Base-by-base conservation (phyloP, 1,139 yeast genomes). In the Scheffersomyces illinoinensis region DNA sequence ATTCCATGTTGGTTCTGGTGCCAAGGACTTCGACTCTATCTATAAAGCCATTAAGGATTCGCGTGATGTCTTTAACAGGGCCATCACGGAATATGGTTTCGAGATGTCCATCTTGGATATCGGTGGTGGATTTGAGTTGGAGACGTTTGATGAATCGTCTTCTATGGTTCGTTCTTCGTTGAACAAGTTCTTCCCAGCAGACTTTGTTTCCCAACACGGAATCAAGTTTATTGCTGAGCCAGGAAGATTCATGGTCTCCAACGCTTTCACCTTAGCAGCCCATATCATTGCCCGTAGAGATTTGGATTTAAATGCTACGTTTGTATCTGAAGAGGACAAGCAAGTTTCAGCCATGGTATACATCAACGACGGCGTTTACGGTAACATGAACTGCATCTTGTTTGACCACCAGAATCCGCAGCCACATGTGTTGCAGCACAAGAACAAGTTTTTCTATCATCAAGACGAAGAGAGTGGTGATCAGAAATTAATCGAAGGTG, bases 1-100 rank as follows among this genome's bases (percentile, higher is more conserved):
- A 8, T 95, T 95, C 84, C 99, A 95, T 72, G 93, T 93, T 60
- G 99, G 99, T 1, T 90, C 97, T 2, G 98, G 98, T 53, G 96
- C 97, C 26, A 85, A 85, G 59, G 97, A 92, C 71, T 84, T 88
- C 61, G 75, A 78, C 54, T 84, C 96, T 10, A 84, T 91, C 66
- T 81, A 79, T 61, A 85, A 85, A 64, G 97, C 98, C 0, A 85
- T 92, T 54, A 73, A 77, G 60, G 97, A 93, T 68, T 85, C 97
- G 2, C 84, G 87, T 58, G 61, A 66, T 7, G 85, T 93, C n/a
- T 93, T 93, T 72, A 89, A 89, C 62, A 71, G 75, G 58, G 95
- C 87, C 4, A 69, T 72, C 20, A 57, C 64, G 5, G 67, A 73
- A 18, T 62, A 78, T 53, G 66, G 76, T 19, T 59, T 58, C 24